Conservation (phyloP, 495 filamentous ascomycete genomes). For the Cryomyces antarcticus region DNA sequence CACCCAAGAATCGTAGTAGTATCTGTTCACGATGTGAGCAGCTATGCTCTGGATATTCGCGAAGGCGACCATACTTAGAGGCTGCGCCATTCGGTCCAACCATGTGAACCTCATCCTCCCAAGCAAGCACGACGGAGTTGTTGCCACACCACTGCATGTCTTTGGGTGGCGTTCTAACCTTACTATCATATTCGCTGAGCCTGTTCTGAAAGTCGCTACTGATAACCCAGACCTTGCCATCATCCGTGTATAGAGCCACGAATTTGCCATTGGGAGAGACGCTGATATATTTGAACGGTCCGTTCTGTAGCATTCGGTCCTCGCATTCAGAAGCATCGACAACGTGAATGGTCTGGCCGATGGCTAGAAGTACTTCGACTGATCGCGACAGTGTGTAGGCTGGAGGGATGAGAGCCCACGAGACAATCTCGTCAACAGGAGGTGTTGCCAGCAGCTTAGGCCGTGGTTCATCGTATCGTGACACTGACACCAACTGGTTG, state of each 20-base stretch:
- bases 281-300: conserved; percentile 75
- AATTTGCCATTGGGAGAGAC: conserved; percentile 83
- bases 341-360: conserved; percentile 65
- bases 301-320: conserved; percentile 73
- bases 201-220: conserved; percentile 84
- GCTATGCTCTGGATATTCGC: conserved; percentile 4
- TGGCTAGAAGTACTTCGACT: conserved; percentile 80
- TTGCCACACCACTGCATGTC: conserved; percentile 93
- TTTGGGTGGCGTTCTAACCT: conserved; percentile 64
- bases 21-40: conserved; percentile 22
- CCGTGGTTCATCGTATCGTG: conserved; percentile 75
- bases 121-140: conserved; percentile 79
- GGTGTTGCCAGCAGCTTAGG: conserved; percentile 63
- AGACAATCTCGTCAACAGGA: conserved; percentile 59
- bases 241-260: conserved; percentile 64
- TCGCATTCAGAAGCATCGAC: conserved; percentile 78
- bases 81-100: conserved; percentile 67
- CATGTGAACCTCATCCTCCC: conserved; percentile 97
- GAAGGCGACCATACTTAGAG: conserved; percentile 29
- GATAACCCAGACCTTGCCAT: conserved; percentile 81
- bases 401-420: conserved; percentile 80
- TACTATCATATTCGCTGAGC: conserved; percentile 78
- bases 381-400: conserved; percentile 81
- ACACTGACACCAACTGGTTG: conserved; percentile 70
- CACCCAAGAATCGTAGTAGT: conserved; percentile 77